Conservation (phyloP, 257 asterid genomes). For the Verbascum thapsus region DNA sequence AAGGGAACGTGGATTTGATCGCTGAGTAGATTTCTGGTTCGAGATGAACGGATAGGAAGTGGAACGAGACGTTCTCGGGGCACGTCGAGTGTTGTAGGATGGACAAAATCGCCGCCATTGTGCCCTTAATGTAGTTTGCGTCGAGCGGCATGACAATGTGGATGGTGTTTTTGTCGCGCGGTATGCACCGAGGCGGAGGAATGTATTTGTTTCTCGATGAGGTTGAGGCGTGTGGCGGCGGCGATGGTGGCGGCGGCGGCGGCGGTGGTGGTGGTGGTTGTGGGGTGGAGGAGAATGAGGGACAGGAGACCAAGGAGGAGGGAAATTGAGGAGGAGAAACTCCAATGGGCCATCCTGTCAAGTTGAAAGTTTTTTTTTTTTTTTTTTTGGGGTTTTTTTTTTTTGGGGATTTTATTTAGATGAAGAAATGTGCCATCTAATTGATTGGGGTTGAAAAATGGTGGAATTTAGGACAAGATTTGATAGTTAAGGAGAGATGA, state of each 20-base stretch:
- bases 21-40: conserved; percentile 50
- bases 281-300: conserved; percentile 51
- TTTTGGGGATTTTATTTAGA: conserved; percentile 31
- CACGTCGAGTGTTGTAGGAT: conserved; percentile 78
- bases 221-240: conserved; percentile 32
- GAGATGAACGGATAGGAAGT: conserved; percentile 57
- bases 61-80: conserved; percentile 75
- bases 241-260: conserved; percentile 44
- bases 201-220: conserved; percentile 76
- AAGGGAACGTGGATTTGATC: conserved; percentile 78
- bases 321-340: conserved; percentile 35
- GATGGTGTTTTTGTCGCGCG: conserved; percentile 31
- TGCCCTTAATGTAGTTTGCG: conserved; percentile 71
- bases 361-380: conserved; percentile 2
- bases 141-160: conserved; percentile 85
- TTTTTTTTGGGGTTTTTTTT: not conserved
- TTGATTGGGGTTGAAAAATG: conserved; percentile 31
- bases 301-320: conserved; percentile 84
- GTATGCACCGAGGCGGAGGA: conserved; percentile 72
- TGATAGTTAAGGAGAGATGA: conserved; percentile 27
- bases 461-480: conserved; percentile 29
- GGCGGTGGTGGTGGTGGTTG: conserved; percentile 36
- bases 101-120: conserved; percentile 77
- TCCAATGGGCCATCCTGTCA: conserved; percentile 82
- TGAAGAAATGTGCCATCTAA: conserved; percentile 27